Base-by-base conservation (phyloP, 176 grass and related monocot species). In the Bothriochloa decipiens region DNA sequence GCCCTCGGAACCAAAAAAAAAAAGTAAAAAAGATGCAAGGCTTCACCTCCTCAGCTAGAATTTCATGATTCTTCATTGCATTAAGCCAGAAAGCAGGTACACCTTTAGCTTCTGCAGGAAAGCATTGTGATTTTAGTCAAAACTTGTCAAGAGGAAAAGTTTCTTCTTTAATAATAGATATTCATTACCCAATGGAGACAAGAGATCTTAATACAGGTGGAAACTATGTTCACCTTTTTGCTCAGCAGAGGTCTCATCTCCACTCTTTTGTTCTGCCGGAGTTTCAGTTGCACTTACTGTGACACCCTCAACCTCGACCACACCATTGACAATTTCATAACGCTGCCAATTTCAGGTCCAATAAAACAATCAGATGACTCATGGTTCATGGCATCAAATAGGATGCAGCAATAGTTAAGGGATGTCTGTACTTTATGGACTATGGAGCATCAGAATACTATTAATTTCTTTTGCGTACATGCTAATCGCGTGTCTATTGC, bases 41-140 rank as follows among this genome's bases (percentile, higher is more conserved):
- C 58, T 28, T 68, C 79, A 99, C 97, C 91, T 99, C 93, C 83
- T 94, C 93, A 82, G 88, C 76, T 11, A 99, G 82, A 36, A 99
- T 86, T 82, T 99, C 89, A 83, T 96, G 89, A 42, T 89, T 96
- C 81, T 96, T 96, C 93, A 99, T 96, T 60, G 93, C 91, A 82
- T 85, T 99, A 11, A 99, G 90, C 97, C 97, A 99, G 81, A 99
- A 99, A 82, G 89, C 81, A 15, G 97, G 97, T 11, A 99, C 93
- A 87, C 97, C 97, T 33, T 92, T 93, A 65, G 92, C 91, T 71
- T 78, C 86, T 79, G 86, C 63, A 83, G 27, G 13, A 32, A 77
- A 88, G 8, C 23, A 82, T 82, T 45, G 28, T 8, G 23, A 68
- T 39, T 25, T 14, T 29, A 62, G 50, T 75, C 3, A 72, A 80